phyloP scores from a whole-genome alignment of 148 eudicot species.

The Diospyros lotus region DNA sequence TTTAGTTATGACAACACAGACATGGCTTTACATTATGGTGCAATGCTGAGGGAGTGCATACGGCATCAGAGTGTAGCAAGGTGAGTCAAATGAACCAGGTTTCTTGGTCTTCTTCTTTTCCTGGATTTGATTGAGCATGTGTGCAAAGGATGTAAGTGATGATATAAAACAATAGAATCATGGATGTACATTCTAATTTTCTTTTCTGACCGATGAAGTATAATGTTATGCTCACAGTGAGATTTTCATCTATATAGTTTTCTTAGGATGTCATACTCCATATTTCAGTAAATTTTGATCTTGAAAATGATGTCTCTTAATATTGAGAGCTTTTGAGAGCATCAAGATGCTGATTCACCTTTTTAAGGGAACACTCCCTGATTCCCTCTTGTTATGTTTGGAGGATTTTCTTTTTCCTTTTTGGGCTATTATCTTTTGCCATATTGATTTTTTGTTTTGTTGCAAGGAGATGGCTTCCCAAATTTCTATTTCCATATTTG shows the following conservation, averaged over 20 bases:
- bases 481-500: no score
- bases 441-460: no score
- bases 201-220: neutral
- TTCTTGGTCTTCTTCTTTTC: neutral
- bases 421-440: no score
- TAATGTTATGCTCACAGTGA: neutral
- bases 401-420: no score
- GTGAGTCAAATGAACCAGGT: slow-evolving; percentile 33
- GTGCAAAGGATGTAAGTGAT: neutral
- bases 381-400: no score
- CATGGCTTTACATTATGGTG: slow-evolving; percentile 91
- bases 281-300: neutral
- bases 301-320: neutral
- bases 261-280: neutral
- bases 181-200: neutral
- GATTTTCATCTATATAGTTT: neutral
- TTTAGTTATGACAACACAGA: slow-evolving; percentile 73
- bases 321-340: no score
- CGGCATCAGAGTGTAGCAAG: slow-evolving; percentile 97
- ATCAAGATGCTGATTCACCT: no score
- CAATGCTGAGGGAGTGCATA: slow-evolving; percentile 98
- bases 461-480: no score
- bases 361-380: no score
- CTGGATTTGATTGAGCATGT: neutral
- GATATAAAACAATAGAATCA: neutral